phyloP scores from a whole-genome alignment of 2,329 filamentous ascomycete genomes.

The Arthrobotrys megalospora region DNA sequence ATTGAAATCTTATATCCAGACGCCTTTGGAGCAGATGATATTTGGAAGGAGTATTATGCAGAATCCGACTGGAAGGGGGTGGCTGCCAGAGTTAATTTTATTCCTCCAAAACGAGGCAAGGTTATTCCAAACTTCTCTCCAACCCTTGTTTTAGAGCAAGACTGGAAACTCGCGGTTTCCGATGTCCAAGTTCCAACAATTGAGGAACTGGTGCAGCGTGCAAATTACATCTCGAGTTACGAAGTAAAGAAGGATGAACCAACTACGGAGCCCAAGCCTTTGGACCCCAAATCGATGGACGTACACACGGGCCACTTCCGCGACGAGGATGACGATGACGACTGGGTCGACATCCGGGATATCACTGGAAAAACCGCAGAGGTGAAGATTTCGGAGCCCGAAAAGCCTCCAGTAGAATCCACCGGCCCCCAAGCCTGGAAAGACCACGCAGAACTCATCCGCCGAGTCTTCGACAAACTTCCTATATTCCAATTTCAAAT shows the following conservation, averaged over 20 bases:
- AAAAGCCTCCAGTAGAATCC: conserved; percentile 5
- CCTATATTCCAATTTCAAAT: conserved; percentile 23
- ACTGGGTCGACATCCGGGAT: conserved; percentile 42
- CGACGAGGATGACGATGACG: conserved; percentile 50
- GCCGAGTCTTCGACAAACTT: conserved; percentile 24
- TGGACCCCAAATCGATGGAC: background rate
- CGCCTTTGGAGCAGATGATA: conserved; percentile 48
- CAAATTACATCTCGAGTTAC: conserved; percentile 58
- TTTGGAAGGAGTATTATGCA: conserved; percentile 61
- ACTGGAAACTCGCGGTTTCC: conserved; percentile 50
- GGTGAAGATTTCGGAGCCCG: conserved; percentile 32
- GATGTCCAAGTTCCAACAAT: conserved; percentile 45
- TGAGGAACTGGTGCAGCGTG: conserved; percentile 52
- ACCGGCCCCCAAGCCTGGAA: conserved; percentile 34
- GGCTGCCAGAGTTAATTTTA: conserved; percentile 59
- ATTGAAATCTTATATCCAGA: conserved; percentile 62
- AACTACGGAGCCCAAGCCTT: conserved; percentile 9
- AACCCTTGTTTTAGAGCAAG: conserved; percentile 31
- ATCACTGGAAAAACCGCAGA: conserved; percentile 10
- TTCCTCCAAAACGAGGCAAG: conserved; percentile 55
- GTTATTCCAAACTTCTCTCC: conserved; percentile 61
- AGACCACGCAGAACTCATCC: conserved; percentile 46
- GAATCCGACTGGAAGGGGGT: conserved; percentile 62
- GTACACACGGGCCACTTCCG: conserved; percentile 5
- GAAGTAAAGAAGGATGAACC: conserved; percentile 2